phyloP scores from a whole-genome alignment of 352 stramenopile genomes.

The Pythium periplocum region DNA sequence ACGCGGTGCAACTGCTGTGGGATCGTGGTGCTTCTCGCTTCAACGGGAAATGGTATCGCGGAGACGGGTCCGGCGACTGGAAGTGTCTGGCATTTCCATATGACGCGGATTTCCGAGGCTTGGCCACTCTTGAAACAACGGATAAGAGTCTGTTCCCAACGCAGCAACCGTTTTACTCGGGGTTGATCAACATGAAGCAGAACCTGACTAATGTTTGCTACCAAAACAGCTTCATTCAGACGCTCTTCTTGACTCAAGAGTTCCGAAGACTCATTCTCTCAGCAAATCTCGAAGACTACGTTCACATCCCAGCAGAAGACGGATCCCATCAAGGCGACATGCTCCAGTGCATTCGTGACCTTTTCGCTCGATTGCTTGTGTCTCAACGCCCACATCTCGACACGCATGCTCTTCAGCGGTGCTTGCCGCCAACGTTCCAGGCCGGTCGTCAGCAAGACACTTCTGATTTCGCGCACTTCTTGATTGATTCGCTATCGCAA shows the following conservation, averaged over 20 bases:
- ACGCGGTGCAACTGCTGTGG: constrained; percentile 67
- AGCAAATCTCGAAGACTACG: constrained; percentile 37
- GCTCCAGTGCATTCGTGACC: constrained; percentile 53
- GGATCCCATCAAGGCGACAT: constrained; percentile 29
- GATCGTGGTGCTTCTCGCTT: constrained; percentile 50
- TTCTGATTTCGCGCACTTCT: constrained; percentile 83
- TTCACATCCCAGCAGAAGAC: constrained; percentile 18
- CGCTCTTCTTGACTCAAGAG: constrained; percentile 81
- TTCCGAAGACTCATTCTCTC: constrained; percentile 76
- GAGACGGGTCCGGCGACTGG: constrained; percentile 77
- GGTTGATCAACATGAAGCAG: constrained; percentile 88
- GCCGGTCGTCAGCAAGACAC: constrained; percentile 82
- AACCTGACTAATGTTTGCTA: constrained; percentile 89
- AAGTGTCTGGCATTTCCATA: constrained; percentile 56
- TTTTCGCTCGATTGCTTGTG: constrained; percentile 68
- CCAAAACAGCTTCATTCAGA: constrained; percentile 88
- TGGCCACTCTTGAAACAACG: constrained; percentile 29
- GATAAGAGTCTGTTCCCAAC: constrained; percentile 25
- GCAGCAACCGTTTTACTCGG: constrained; percentile 71
- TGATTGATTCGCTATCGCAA: constrained; percentile 76
- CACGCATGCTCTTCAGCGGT: constrained; percentile 66
- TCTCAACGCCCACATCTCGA: constrained; percentile 65
- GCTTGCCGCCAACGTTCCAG: constrained; percentile 67
- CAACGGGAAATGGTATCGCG: constrained; percentile 81
- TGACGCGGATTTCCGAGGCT: constrained; percentile 56